These are phyloP conservation scores for Brasenia schreberi DNA, from an alignment of 164 flowering plant genomes.

Conservation along the genomic window DNA sequence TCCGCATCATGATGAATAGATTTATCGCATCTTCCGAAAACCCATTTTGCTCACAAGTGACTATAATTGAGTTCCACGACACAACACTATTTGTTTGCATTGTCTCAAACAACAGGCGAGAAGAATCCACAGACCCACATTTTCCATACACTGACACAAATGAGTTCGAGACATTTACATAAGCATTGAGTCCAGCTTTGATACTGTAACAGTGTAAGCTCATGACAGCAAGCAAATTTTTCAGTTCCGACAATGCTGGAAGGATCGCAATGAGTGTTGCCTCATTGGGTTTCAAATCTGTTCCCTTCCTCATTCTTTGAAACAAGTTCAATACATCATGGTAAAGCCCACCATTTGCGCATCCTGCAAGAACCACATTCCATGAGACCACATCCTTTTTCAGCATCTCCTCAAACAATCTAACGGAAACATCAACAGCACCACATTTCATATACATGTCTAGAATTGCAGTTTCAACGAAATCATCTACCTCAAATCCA, in stretches of 20 bases:
- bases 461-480: background rate
- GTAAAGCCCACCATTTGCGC: slow-evolving; percentile 3
- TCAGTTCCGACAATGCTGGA: background rate
- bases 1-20: slow-evolving; percentile 18
- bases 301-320: background rate
- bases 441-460: slow-evolving; percentile 3
- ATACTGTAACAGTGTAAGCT: background rate
- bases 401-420: slow-evolving; percentile 7
- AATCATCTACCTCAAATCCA: background rate
- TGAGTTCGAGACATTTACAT: slow-evolving; percentile 19
- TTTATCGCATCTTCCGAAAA: slow-evolving; percentile 11
- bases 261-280: background rate
- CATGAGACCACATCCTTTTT: slow-evolving; percentile 17
- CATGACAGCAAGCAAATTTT: slow-evolving; percentile 1
- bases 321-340: background rate
- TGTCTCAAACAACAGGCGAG: slow-evolving; percentile 19
- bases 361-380: slow-evolving; percentile 14
- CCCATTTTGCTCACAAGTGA: slow-evolving; percentile 15
- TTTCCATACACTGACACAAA: slow-evolving; percentile 23
- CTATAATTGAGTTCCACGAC: slow-evolving; percentile 27
- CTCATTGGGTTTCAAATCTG: slow-evolving; percentile 3
- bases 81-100: slow-evolving; percentile 20
- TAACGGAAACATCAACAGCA: slow-evolving; percentile 4
- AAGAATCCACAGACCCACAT: slow-evolving; percentile 9
- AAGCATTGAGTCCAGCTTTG: slow-evolving; percentile 11